Evolutionary conservation across 441 rosid species (phyloP), one percentile per base, ranked within the genome.

Genomic region (Erysimum cheiri): DNA sequence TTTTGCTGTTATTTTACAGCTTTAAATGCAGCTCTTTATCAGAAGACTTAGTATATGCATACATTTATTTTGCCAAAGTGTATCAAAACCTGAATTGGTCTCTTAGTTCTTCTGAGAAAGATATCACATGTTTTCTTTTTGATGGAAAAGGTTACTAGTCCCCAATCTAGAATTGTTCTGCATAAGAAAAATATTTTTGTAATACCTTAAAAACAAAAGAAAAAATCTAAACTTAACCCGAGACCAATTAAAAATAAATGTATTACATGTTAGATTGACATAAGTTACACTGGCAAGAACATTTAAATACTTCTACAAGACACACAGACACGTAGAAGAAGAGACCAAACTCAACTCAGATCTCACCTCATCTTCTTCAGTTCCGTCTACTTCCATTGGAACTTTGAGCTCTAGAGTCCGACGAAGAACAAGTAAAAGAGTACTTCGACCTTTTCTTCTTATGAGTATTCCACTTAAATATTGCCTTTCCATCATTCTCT

Each of bases 381-480:
- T 65, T 64, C 70, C 76, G 63, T 70, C 72, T 76, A 70, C 89
- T 87, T 71, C 91, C 99, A 69, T 76, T 77, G 55, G 86, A 85
- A 68, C 81, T 88, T 52, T 86, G 92, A 47, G 91, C 98, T 80
- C 85, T 87, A 37, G 90, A 83, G 72, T 91, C 91, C 14, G 97
- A 78, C 1, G 98, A 89, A 37, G 98, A 85, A 74, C 77, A 88
- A n/a, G 77, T 92, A 37, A 82, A 55, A 5, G 73, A 75, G 80
- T 86, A 88, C 63, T 85, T 91, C 24, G 98, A 91, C 78, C 98
- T 81, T 85, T 88, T 96, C 90, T 89, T 91, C 81, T 85, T 90
- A 73, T 91, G 74, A 33, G 93, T 78, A 74, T 84, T 93, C 99
- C 99, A 96, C 19, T 92, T 80, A 37, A 89, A 69, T 41, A 88